These are phyloP conservation scores for Pythium biforme DNA, from an alignment of 352 stramenopile species.

Conservation along the genomic window DNA sequence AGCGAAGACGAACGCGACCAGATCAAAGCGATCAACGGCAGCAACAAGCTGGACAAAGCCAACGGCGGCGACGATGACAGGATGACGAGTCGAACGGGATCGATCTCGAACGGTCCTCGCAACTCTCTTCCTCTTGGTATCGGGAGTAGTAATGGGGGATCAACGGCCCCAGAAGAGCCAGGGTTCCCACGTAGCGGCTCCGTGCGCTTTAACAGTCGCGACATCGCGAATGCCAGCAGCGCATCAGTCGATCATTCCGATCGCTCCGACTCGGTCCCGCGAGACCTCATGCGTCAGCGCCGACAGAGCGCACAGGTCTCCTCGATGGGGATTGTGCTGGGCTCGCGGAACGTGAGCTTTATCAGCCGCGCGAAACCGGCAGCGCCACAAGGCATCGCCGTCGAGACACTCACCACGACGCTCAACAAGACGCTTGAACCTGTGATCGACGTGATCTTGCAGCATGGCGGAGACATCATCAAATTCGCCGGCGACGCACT, in stretches of 20 bases:
- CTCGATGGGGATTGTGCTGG: background rate
- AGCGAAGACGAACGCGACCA: conserved; percentile 55
- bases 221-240: conserved; percentile 6
- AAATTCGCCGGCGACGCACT: conserved; percentile 82
- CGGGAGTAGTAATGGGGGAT: background rate
- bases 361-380: conserved; percentile 47
- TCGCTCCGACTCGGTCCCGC: conserved; percentile 24
- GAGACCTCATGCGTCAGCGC: conserved; percentile 43
- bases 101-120: background rate
- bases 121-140: conserved; percentile 21
- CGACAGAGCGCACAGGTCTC: conserved; percentile 29
- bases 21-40: conserved; percentile 29
- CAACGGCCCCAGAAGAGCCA: background rate
- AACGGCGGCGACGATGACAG: conserved; percentile 4
- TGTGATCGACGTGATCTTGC: conserved; percentile 74
- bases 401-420: conserved; percentile 70
- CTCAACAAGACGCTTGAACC: conserved; percentile 80
- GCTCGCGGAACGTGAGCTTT: conserved; percentile 35
- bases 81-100: background rate
- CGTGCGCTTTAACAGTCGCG: conserved; percentile 10
- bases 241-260: conserved; percentile 15
- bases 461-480: conserved; percentile 78
- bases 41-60: conserved; percentile 17
- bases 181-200: background rate
- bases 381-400: conserved; percentile 53